phyloP scores from a whole-genome alignment of 2,329 filamentous ascomycete genomes.

The Ampelomyces quisqualis region DNA sequence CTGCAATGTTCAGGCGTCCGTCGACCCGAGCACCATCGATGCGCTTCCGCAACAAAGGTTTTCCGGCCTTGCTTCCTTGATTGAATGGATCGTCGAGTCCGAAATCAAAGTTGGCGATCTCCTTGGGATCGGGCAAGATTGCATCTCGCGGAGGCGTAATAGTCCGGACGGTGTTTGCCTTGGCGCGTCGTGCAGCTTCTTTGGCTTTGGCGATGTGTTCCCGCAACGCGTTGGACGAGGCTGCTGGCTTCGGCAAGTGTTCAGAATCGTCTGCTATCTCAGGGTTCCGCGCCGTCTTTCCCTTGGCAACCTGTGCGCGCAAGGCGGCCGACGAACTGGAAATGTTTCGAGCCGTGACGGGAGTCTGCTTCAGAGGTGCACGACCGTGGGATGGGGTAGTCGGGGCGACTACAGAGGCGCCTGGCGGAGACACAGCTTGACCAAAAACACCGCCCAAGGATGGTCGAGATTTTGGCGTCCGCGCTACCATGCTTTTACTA shows the following conservation, averaged over 20 bases:
- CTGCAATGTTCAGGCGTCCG: constrained; percentile 85
- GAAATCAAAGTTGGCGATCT: constrained; percentile 56
- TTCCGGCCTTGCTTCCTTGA: constrained; percentile 59
- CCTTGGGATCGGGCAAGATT: constrained; percentile 34
- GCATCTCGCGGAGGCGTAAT: constrained; percentile 34
- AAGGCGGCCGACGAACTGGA: constrained; percentile 76
- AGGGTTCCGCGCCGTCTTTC: constrained; percentile 70
- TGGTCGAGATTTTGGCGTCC: constrained; percentile 36
- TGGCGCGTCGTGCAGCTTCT: constrained; percentile 60
- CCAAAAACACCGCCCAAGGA: constrained; percentile 40
- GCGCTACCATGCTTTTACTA: constrained; percentile 41
- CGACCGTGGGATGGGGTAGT: constrained; percentile 21
- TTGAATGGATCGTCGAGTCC: constrained; percentile 72
- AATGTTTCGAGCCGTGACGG: constrained; percentile 41
- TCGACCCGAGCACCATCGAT: constrained; percentile 71
- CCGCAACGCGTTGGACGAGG: constrained; percentile 76
- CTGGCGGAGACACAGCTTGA: constrained; percentile 36
- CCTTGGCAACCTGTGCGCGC: constrained; percentile 88
- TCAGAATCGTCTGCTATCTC: constrained; percentile 12
- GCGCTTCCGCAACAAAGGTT: constrained; percentile 70
- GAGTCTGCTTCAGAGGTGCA: constrained; percentile 34
- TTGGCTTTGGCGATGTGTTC: constrained; percentile 94
- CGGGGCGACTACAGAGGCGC: constrained; percentile 13
- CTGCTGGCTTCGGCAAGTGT: constrained; percentile 49
- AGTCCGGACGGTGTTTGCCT: constrained; percentile 24